Percentiles rank a stretch among this genome's conserved stretches.
These are phyloP conservation scores for Talaromyces pinophilus DNA, from an alignment of 2,329 filamentous ascomycete genomes.

Conservation along the genomic window DNA sequence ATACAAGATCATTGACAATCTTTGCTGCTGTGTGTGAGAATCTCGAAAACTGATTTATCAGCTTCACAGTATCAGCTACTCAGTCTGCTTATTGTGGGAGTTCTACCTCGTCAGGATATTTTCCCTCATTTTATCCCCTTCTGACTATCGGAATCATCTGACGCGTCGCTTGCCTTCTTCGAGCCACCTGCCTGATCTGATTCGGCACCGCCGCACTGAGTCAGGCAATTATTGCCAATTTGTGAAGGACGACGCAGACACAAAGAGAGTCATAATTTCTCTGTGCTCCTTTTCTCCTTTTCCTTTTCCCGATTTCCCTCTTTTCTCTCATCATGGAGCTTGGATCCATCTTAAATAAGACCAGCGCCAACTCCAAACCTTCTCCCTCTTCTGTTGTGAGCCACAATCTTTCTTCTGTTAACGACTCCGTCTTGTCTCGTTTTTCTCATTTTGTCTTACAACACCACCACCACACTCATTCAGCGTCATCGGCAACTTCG, in stretches of 20 bases:
- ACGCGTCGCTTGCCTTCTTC: neutral
- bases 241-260: neutral
- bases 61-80: neutral
- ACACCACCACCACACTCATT: neutral
- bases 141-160: conserved; percentile 6
- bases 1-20: neutral
- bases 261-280: conserved; percentile 13
- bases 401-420: conserved; percentile 4
- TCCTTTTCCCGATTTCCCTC: neutral
- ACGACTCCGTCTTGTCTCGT: conserved; percentile 15
- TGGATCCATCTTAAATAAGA: conserved; percentile 19
- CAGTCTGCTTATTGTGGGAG: neutral
- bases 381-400: neutral
- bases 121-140: neutral
- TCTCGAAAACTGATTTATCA: neutral
- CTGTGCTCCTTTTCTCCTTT: neutral
- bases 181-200: neutral
- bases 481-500: neutral
- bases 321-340: conserved; percentile 14
- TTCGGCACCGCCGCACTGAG: neutral
- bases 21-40: neutral
- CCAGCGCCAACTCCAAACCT: conserved; percentile 3
- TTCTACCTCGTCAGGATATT: neutral
- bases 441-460: neutral
- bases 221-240: conserved; percentile 3